Base-by-base conservation (phyloP, 2,329 filamentous ascomycete genomes). In the Xylariales sp. region DNA sequence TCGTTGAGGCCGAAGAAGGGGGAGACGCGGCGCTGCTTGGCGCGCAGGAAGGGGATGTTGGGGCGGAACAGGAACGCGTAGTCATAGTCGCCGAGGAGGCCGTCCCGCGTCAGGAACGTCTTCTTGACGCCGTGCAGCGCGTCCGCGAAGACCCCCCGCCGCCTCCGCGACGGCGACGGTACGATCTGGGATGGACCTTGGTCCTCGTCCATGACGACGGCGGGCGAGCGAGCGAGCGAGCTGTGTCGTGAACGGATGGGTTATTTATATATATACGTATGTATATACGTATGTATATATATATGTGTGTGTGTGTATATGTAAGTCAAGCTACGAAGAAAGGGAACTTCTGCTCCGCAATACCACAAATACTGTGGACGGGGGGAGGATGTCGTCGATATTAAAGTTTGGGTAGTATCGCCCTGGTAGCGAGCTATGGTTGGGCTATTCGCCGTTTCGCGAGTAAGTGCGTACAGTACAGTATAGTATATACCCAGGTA, bases 1-100 rank as follows among this genome's bases (percentile, higher is more conserved):
- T 94, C 91, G 73, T 95, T 87, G 46, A 95, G 87, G n/a, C 92
- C 93, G 75, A 95, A 96, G 79, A 97, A 96, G 0, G 93, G 93
- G 39, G 91, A 88, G n/a, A 85, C 82, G 70, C 81, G 80, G 41
- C 78, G 78, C 5, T 81, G 75, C 78, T 87, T 88, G 76, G 87
- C 88, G 76, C 87, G 89, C 84, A 96, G 89, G 79, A 97, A 97
- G 0, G 94, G 94, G 28, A 97, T 80, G 72, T 92, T 94, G 1
- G 89, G 92, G 28, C 83, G 89, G 84, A 97, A 97, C 48, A 97
- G 89, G 76, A 94, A 96, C 43, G 79, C 92, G 85, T 97, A 97
- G 84, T 97, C 92, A 80, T 97, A 97, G 74, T 89, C 85, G 70
- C 94, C 94, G 64, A 97, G 80, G 32, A 97, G 85, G 12, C 94